These are phyloP conservation scores for Agaricus blazei DNA, from an alignment of 768 basidiomycete species.

Conservation along the genomic window DNA sequence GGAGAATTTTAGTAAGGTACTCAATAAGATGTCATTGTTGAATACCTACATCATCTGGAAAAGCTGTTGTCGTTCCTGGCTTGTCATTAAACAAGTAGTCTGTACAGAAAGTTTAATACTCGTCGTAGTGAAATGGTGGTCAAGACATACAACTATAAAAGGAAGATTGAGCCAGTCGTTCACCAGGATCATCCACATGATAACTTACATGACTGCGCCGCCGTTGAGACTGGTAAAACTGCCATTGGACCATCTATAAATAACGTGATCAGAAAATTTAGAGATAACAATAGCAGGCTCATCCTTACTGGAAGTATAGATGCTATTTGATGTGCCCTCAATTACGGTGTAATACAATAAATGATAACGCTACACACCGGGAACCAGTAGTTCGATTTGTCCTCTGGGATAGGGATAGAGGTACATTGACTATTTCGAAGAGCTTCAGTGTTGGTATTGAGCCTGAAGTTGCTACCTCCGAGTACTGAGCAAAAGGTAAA, in stretches of 20 bases:
- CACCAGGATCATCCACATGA: background rate
- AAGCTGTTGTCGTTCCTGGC: constrained; percentile 42
- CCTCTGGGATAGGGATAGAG: constrained; percentile 48
- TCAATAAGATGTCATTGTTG: constrained; percentile 3
- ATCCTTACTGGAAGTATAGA: constrained; percentile 44
- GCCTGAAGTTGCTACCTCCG: constrained; percentile 50
- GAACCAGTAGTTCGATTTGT: constrained; percentile 51
- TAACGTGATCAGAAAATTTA: background rate
- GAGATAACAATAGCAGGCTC: background rate
- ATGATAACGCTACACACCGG: constrained; percentile 28
- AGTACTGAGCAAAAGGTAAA: constrained; percentile 26
- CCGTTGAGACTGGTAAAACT: constrained; percentile 39
- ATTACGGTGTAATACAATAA: background rate
- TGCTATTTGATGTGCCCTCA: constrained; percentile 24
- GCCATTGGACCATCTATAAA: constrained; percentile 39
- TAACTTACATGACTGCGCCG: constrained; percentile 39
- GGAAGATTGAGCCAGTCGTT: constrained; percentile 1
- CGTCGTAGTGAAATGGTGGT: background rate
- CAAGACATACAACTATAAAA: constrained; percentile 23
- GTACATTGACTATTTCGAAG: constrained; percentile 46
- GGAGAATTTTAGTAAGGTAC: constrained; percentile 1
- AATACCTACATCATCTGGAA: constrained; percentile 46
- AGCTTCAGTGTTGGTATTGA: constrained; percentile 31
- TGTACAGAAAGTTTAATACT: constrained; percentile 12
- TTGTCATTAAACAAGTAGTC: constrained; percentile 46